Evolutionary conservation across 139 green algal genomes (phyloP).

Genomic region (Haematococcus sp.): DNA sequence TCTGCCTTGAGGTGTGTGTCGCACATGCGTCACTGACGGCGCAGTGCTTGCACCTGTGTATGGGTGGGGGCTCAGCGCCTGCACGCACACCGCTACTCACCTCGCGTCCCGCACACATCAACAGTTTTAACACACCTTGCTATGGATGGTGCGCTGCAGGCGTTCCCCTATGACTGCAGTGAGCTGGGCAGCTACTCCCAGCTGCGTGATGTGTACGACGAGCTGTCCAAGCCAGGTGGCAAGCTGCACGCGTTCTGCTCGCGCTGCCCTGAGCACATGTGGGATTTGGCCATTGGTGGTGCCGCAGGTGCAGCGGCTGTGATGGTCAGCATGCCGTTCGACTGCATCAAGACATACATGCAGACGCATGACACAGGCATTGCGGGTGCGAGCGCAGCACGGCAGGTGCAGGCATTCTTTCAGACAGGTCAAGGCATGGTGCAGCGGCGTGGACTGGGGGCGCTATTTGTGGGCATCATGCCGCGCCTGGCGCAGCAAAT

Average conservation of each 20-base stretch:
- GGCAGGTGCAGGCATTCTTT: conserved; percentile 27
- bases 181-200: not conserved
- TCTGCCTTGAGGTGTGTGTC: not conserved
- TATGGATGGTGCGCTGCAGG: not conserved
- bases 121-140: no score
- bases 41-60: no score
- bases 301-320: conserved; percentile 58
- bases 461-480: conserved; percentile 56
- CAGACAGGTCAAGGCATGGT: conserved; percentile 38
- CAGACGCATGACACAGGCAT: conserved; percentile 25
- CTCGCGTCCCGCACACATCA: no score
- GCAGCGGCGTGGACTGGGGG: conserved; percentile 20
- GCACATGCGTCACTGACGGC: no score
- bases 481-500: conserved; percentile 53
- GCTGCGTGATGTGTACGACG: not conserved
- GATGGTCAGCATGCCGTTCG: conserved; percentile 67
- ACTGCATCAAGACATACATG: conserved; percentile 71
- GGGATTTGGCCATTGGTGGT: conserved; percentile 59
- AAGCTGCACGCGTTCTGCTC: no score
- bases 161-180: not conserved
- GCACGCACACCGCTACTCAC: no score
- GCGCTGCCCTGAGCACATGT: not conserved
- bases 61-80: no score
- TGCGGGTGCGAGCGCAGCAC: not conserved
- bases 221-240: no score